A percentile compares a stretch with the other conserved stretches of the same genome.
These are phyloP conservation scores for Trifolium subterraneum DNA, from an alignment of 306 rosid species.

Conservation along the genomic window DNA sequence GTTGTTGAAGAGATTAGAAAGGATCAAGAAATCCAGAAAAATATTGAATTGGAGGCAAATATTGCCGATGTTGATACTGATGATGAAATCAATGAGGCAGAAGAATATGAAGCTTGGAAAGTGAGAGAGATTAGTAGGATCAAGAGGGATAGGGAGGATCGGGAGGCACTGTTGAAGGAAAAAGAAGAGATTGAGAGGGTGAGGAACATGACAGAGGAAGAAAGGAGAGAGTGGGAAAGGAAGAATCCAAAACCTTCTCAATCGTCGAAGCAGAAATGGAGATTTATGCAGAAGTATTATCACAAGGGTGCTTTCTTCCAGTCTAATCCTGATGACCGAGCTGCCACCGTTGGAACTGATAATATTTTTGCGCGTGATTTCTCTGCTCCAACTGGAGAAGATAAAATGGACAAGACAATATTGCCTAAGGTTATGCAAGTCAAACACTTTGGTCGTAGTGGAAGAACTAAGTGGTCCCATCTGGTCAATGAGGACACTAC, in stretches of 20 bases:
- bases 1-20: slow-evolving; percentile 95
- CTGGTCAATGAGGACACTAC: slow-evolving; percentile 97
- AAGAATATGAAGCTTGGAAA: slow-evolving; percentile 98
- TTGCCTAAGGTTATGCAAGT: slow-evolving; percentile 98
- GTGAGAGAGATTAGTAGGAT: slow-evolving; percentile 90
- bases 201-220: slow-evolving; percentile 98
- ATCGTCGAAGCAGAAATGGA: slow-evolving; percentile 77
- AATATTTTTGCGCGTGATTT: slow-evolving; percentile 73
- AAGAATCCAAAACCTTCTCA: slow-evolving; percentile 77
- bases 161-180: slow-evolving; percentile 84
- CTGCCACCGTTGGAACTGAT: slow-evolving; percentile 64
- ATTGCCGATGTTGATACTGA: slow-evolving; percentile 95
- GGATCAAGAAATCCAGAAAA: slow-evolving; percentile 86
- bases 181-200: slow-evolving; percentile 90
- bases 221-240: slow-evolving; percentile 99
- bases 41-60: slow-evolving; percentile 84
- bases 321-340: slow-evolving; percentile 58
- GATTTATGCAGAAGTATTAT: slow-evolving; percentile 95
- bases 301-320: slow-evolving; percentile 99
- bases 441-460: slow-evolving; percentile 98
- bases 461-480: slow-evolving; percentile 98
- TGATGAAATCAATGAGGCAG: slow-evolving; percentile 93
- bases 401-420: slow-evolving; percentile 94
- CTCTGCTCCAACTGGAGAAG: slow-evolving; percentile 98
- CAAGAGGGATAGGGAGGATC: slow-evolving; percentile 89